phyloP scores from a whole-genome alignment of 371 early-diverging fungal genomes.

The Haplosporangium sp. region DNA sequence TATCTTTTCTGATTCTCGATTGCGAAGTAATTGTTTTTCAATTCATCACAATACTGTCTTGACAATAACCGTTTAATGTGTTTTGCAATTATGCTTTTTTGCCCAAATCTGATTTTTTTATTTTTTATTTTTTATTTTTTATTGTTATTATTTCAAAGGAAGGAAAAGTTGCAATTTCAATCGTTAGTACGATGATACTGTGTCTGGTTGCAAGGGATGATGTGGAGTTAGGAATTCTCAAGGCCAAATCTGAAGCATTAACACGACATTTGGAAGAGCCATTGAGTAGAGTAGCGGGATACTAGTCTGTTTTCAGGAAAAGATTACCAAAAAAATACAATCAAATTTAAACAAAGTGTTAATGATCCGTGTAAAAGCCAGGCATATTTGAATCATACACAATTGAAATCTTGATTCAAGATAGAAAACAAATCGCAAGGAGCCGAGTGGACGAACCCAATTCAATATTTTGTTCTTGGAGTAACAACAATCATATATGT shows the following conservation, averaged over 20 bases:
- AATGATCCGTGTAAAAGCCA: background rate
- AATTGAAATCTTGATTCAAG: background rate
- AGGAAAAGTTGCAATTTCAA: constrained; percentile 72
- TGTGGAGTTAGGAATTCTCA: constrained; percentile 76
- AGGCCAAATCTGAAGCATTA: constrained; percentile 73
- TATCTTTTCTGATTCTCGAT: constrained; percentile 70
- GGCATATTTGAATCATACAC: background rate
- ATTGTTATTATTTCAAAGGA: constrained; percentile 58
- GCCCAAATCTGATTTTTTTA: background rate
- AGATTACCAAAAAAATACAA: background rate
- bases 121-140: constrained; percentile 2
- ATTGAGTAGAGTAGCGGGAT: constrained; percentile 63
- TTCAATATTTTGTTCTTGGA: background rate
- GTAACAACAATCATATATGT: background rate
- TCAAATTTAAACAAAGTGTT: background rate
- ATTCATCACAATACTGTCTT: too few relatives aligned
- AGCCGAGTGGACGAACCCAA: background rate
- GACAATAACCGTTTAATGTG: too few relatives aligned
- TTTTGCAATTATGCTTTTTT: too few relatives aligned
- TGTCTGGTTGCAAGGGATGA: constrained; percentile 75
- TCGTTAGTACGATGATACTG: constrained; percentile 74
- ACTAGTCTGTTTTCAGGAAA: constrained; percentile 20
- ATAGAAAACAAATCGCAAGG: background rate
- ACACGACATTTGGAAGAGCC: constrained; percentile 72
- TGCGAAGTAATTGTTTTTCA: constrained; percentile 67